Conservation (phyloP, 108 stramenopile species). For the Aurantiochytrium sp. region DNA sequence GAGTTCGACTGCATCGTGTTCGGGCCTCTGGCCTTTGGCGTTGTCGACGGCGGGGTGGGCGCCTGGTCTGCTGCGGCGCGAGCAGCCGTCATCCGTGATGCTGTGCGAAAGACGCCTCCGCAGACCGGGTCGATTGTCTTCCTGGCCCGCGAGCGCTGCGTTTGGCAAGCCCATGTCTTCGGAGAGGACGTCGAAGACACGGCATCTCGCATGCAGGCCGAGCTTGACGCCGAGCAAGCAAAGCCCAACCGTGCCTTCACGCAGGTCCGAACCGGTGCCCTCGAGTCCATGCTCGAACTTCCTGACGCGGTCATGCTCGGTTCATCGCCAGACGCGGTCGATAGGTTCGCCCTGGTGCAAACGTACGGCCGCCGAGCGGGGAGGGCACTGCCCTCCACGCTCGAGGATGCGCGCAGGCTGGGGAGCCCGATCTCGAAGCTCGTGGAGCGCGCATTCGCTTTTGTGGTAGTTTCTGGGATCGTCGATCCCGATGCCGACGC, state of each 20-base stretch:
- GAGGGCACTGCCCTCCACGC: background rate
- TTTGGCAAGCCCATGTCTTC: background rate
- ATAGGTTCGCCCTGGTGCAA: background rate
- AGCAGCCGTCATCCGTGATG: background rate
- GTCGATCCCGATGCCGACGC: background rate
- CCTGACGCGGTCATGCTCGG: background rate
- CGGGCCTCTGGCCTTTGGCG: slow-evolving; percentile 15
- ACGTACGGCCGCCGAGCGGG: background rate
- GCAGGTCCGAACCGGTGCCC: background rate
- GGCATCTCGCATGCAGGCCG: background rate
- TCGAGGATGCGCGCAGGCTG: background rate
- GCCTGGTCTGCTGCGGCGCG: background rate
- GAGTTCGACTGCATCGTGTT: background rate
- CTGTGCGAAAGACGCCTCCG: background rate
- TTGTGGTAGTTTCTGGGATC: background rate
- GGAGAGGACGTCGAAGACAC: background rate
- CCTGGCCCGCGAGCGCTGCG: background rate
- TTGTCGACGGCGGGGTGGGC: background rate
- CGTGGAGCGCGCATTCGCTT: background rate
- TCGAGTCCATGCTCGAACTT: background rate
- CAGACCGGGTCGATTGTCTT: background rate
- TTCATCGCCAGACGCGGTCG: background rate
- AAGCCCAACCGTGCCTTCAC: background rate
- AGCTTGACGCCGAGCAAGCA: background rate
- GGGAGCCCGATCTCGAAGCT: background rate